These are phyloP conservation scores for Mucor mucedo DNA, from an alignment of 371 early-diverging fungal species.

Conservation along the genomic window DNA sequence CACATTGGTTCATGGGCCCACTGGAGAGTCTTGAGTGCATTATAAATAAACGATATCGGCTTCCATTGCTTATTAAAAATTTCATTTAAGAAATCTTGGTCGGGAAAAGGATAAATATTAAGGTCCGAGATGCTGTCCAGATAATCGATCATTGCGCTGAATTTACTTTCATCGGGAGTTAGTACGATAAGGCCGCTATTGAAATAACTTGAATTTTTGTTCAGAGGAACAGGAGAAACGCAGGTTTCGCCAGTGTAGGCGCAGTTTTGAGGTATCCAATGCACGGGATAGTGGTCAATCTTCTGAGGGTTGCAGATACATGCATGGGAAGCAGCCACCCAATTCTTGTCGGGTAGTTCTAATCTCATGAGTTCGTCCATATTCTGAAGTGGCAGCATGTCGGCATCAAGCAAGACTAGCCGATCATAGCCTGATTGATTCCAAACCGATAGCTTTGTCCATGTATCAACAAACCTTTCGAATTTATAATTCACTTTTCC, in stretches of 20 bases:
- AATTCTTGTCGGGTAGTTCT: slow-evolving; percentile 25
- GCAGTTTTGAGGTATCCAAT: slow-evolving; percentile 56
- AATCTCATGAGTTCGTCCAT: slow-evolving; percentile 74
- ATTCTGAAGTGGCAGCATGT: slow-evolving; percentile 78
- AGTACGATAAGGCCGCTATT: slow-evolving; percentile 60
- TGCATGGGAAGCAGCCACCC: slow-evolving; percentile 54
- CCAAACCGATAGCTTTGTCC: slow-evolving; percentile 89
- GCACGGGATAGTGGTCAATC: slow-evolving; percentile 42
- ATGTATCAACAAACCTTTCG: slow-evolving; percentile 59
- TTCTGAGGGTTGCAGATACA: slow-evolving; percentile 57
- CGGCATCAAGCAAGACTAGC: slow-evolving; percentile 86
- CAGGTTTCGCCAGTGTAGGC: slow-evolving; percentile 37
- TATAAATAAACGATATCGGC: slow-evolving; percentile 52
- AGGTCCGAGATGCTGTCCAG: slow-evolving; percentile 33
- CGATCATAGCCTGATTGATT: slow-evolving; percentile 64
- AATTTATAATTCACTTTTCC: slow-evolving; percentile 61
- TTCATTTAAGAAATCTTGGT: slow-evolving; percentile 64
- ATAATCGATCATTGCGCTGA: slow-evolving; percentile 31
- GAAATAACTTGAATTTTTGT: slow-evolving; percentile 41
- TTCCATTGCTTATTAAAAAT: slow-evolving; percentile 44
- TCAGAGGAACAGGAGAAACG: slow-evolving; percentile 1
- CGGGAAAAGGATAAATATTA: slow-evolving; percentile 49
- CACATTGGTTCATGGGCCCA: slow-evolving; percentile 52
- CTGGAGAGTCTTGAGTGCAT: slow-evolving; percentile 59
- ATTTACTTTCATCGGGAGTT: slow-evolving; percentile 36